Conservation (phyloP, 2,329 filamentous ascomycete species). For the Cercospora nicotianae region DNA sequence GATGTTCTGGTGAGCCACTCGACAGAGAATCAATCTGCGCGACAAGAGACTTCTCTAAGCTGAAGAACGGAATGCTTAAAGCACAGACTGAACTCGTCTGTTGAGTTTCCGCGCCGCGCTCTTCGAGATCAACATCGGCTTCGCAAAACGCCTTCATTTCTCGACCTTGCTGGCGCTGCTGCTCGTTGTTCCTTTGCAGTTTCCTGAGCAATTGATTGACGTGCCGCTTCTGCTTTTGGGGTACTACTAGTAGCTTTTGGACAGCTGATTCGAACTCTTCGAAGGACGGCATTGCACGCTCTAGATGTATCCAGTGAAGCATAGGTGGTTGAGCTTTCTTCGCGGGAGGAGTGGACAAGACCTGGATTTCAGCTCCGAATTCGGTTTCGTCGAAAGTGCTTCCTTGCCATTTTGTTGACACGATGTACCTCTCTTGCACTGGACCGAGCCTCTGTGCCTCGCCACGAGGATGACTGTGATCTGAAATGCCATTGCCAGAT, state of each 20-base stretch:
- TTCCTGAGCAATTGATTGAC: slow-evolving; percentile 16
- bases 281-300: slow-evolving; percentile 18
- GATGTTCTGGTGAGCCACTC: slow-evolving; percentile 11
- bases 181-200: slow-evolving; percentile 19
- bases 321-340: slow-evolving; percentile 2
- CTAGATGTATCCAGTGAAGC: slow-evolving; percentile 19
- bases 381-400: slow-evolving; percentile 14
- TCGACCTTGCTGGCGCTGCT: slow-evolving; percentile 22
- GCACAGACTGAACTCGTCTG: slow-evolving; percentile 16
- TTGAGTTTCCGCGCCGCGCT: slow-evolving; percentile 1
- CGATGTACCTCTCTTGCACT: background rate
- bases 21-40: slow-evolving; percentile 4
- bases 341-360: slow-evolving; percentile 2
- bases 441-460: background rate
- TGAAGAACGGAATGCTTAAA: slow-evolving; percentile 18
- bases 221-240: slow-evolving; percentile 10
- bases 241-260: background rate
- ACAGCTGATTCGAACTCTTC: slow-evolving; percentile 20
- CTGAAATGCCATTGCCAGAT: background rate
- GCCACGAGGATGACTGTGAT: background rate
- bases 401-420: slow-evolving; percentile 12
- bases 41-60: slow-evolving; percentile 8
- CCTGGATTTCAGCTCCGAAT: slow-evolving; percentile 9
- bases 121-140: slow-evolving; percentile 16
- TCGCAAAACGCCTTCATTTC: slow-evolving; percentile 21